These are phyloP conservation scores for Colletotrichum sp. DNA, from an alignment of 2,329 filamentous ascomycete genomes.

Conservation along the genomic window DNA sequence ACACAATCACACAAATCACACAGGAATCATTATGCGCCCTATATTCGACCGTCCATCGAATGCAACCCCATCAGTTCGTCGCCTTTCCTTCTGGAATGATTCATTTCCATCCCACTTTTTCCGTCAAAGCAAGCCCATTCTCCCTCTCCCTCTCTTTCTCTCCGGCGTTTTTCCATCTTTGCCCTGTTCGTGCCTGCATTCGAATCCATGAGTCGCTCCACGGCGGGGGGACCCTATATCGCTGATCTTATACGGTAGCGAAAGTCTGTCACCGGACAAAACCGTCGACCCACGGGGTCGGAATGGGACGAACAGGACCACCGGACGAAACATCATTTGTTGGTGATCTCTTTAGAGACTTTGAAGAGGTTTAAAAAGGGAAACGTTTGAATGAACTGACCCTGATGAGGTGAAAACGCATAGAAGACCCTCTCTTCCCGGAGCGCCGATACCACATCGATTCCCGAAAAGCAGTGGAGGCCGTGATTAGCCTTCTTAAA, in stretches of 20 bases:
- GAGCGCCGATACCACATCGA: background rate
- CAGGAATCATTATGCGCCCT: background rate
- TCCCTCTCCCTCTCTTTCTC: background rate
- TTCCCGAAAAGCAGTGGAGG: background rate
- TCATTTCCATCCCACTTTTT: slow-evolving; percentile 12
- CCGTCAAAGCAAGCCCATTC: background rate
- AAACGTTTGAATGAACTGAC: background rate
- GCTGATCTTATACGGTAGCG: background rate
- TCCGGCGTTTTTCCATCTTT: background rate
- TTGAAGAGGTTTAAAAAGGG: background rate
- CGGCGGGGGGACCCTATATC: background rate
- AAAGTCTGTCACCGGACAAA: background rate
- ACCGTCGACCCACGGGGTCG: background rate
- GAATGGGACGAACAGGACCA: background rate
- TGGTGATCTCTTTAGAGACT: background rate
- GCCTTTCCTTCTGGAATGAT: background rate
- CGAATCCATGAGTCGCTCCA: background rate
- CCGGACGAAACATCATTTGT: background rate
- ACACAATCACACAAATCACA: background rate
- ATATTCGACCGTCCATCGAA: background rate
- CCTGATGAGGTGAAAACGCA: background rate
- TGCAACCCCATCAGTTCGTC: slow-evolving; percentile 8
- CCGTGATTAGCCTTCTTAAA: background rate
- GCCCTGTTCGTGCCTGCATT: background rate
- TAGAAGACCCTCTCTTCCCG: background rate